Base-by-base conservation (phyloP, 768 basidiomycete species). In the Infundibulicybe gibba region DNA sequence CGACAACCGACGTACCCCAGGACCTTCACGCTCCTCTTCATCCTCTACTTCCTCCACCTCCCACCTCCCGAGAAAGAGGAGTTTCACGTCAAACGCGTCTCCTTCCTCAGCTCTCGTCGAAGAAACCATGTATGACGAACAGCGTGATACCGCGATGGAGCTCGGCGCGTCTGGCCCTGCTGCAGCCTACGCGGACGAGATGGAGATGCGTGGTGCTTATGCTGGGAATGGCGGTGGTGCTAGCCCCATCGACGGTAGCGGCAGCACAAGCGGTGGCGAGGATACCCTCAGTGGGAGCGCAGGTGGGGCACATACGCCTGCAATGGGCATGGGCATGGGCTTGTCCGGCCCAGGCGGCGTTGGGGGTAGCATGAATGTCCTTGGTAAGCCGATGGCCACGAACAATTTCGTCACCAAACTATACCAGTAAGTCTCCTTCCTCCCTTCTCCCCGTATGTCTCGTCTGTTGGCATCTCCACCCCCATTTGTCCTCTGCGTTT, bases 331-430 rank as follows among this genome's bases (percentile, higher is more conserved):
- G 50, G 45, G 48, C 45, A 15, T 47, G 14, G 25, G 25, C 4
- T 25, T 25, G 8, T 25, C 25, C 8, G 25, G 25, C 8, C 25
- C 25, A 3, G 52, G 48, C 39, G 63, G 62, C 34, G 59, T 68
- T 15, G 68, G 69, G 2, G 66, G 64, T 10, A 67, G 65, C n/a
- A 77, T 85, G 67, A 78, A 74, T 51, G 59, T 79, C 41, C 71
- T 86, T 17, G 79, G 80, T 49, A 90, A 88, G 60, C 78, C 86
- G 13, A 73, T 85, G 58, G 76, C 74, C 14, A 77, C 75, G 31
- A 91, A 90, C 58, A 92, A 92, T 59, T 93, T 93, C 62, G 90
- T 92, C 40, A 85, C 85, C 21, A 93, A 93, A 74, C 72, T 92
- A 15, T 92, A 90, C 66, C 86, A 89, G 86, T 87, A 55, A 61